Conservation (phyloP, 805 yeast species). For the Yarrowia sp. region DNA sequence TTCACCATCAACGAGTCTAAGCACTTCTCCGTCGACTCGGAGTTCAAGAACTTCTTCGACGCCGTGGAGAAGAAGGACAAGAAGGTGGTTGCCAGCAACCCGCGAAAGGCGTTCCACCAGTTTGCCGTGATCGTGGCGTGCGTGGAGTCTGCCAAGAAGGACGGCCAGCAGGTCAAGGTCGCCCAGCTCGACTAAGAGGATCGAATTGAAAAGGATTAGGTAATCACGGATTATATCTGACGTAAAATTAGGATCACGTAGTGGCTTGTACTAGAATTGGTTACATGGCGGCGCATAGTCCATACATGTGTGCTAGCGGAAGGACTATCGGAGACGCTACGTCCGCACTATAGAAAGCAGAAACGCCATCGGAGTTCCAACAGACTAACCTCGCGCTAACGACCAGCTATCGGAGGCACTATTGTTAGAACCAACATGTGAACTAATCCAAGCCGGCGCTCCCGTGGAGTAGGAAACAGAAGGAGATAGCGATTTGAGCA, state of each 20-base stretch:
- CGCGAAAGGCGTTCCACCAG: conserved; percentile 85
- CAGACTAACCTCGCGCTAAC: too few relatives aligned
- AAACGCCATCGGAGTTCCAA: too few relatives aligned
- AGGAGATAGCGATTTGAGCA: too few relatives aligned
- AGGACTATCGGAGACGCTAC: too few relatives aligned
- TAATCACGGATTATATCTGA: too few relatives aligned
- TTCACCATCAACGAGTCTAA: conserved; percentile 37
- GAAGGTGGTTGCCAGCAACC: conserved; percentile 54
- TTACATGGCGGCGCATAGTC: background rate
- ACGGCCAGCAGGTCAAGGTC: conserved; percentile 42
- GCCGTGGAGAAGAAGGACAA: conserved; percentile 68
- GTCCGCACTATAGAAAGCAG: too few relatives aligned
- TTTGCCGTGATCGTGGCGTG: conserved; percentile 87
- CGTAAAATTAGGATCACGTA: too few relatives aligned
- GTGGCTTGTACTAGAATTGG: background rate
- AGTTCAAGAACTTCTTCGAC: conserved; percentile 53
- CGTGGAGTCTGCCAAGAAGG: conserved; percentile 56
- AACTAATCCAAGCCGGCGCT: too few relatives aligned
- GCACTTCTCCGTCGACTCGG: conserved; percentile 41
- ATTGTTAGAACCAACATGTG: too few relatives aligned
- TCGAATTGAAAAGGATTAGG: background rate
- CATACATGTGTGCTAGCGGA: too few relatives aligned
- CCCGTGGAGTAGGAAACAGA: too few relatives aligned
- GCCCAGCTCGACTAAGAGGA: background rate
- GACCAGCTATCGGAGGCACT: too few relatives aligned